Evolutionary conservation across 2,329 filamentous ascomycete species (phyloP), one percentile per base, ranked within the genome.

Genomic region (Calonectria multiphialidica): DNA sequence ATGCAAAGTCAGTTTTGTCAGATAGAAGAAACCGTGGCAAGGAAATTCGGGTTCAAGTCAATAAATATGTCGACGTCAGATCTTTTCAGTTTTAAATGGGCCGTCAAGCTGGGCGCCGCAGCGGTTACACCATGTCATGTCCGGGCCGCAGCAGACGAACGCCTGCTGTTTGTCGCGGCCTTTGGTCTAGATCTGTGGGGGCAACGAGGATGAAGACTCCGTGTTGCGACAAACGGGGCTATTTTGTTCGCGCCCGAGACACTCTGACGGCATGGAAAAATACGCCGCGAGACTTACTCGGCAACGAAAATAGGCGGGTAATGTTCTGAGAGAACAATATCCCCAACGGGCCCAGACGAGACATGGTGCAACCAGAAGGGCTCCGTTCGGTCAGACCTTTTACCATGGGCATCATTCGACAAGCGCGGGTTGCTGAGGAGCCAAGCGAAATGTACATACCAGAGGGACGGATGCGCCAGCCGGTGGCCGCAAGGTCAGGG

Each of bases 31-130:
- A 50, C 68, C 55, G 61, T 44, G 37, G 50, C 10, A 3, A 25
- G 16, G 15, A 55, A 65, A 25, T 35, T 53, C 28, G 35, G 21
- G 33, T 37, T 67, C 35, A 72, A 50, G 53, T 55, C 50, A 50
- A 63, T 55, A 50, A 35, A 10, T 67, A 50, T 70, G 72, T 75
- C 72, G 74, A 77, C 76, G 88, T 94, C 92, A 94, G 92, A 89
- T 94, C 92, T 94, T 94, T 93, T 93, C 91, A 93, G 91, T 93
- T 90, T 88, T 83, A 78, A 79, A 79, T 80, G 83, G 80, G 82
- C 86, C 88, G 82, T 90, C 87, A 90, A 82, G 74, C 86, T 84
- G 81, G 82, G 80, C 82, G 85, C 85, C 82, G 78, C 87, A 85
- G 81, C 88, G 88, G 89, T 83, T 90, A 86, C 82, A 80, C 83